Conservation (phyloP, 345 rosid genomes). For the Citrus australasica region DNA sequence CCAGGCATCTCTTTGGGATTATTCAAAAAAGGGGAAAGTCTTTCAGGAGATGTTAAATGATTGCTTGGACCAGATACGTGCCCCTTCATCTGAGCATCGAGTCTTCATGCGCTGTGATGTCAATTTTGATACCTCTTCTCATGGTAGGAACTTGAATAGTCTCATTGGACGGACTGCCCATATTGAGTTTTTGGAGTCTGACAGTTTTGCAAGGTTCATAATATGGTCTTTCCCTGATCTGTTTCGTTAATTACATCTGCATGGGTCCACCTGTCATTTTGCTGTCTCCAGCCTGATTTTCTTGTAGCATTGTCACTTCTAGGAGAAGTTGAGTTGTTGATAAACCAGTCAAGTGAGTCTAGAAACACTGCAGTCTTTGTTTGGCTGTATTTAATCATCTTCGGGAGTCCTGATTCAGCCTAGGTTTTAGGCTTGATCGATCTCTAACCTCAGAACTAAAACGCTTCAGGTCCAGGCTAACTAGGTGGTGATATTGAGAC, state of each 20-base stretch:
- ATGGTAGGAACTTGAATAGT: constrained; percentile 80
- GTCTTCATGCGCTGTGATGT: constrained; percentile 92
- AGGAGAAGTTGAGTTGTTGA: background rate
- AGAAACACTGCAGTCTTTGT: background rate
- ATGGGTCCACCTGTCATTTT: background rate
- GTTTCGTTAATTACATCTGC: constrained; percentile 40
- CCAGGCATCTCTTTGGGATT: constrained; percentile 69
- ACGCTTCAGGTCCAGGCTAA: background rate
- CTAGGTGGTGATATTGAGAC: background rate
- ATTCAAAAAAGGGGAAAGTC: constrained; percentile 67
- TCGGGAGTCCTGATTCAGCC: background rate
- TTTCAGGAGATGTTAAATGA: constrained; percentile 89
- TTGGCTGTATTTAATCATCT: background rate
- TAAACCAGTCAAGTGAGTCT: background rate
- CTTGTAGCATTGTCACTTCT: background rate
- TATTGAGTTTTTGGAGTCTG: constrained; percentile 90
- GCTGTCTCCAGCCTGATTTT: background rate
- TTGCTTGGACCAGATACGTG: constrained; percentile 92
- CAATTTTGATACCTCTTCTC: constrained; percentile 70
- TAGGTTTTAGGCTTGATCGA: background rate
- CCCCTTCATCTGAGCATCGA: constrained; percentile 58
- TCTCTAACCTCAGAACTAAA: background rate
- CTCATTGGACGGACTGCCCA: constrained; percentile 95
- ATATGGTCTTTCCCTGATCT: constrained; percentile 93
- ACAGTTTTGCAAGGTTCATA: constrained; percentile 76